Evolutionary conservation across 139 green algal species (phyloP).

Genomic region (Limnomonas spitsbergensis): DNA sequence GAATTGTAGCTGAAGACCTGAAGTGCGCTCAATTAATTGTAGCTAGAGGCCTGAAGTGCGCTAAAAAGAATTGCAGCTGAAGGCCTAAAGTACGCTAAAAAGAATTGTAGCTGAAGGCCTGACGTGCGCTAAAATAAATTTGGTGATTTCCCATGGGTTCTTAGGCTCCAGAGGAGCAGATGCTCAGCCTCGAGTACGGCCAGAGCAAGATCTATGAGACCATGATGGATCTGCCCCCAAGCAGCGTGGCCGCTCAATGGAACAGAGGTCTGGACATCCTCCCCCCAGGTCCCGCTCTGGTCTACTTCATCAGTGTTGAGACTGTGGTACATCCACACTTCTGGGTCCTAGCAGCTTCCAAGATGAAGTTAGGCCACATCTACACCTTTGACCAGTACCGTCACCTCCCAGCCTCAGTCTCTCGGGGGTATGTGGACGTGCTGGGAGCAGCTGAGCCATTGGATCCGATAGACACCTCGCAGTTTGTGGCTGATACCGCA

Average conservation of each 20-base stretch:
- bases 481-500: too few relatives aligned
- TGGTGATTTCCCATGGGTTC: too few relatives aligned
- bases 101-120: too few relatives aligned
- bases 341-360: neutral
- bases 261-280: neutral
- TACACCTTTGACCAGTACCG: conserved; percentile 1
- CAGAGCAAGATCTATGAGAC: neutral
- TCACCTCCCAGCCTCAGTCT: neutral
- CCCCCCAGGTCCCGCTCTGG: neutral
- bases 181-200: neutral
- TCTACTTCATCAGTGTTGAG: neutral
- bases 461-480: too few relatives aligned
- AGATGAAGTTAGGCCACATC: neutral
- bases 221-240: neutral
- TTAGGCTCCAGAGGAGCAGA: neutral
- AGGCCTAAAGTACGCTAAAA: too few relatives aligned
- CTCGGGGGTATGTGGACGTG: neutral
- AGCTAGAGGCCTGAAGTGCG: too few relatives aligned
- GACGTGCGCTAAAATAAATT: too few relatives aligned
- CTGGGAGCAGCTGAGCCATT: too few relatives aligned
- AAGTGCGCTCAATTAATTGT: too few relatives aligned
- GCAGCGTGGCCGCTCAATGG: neutral
- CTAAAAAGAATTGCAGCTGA: too few relatives aligned
- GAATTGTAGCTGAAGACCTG: too few relatives aligned
- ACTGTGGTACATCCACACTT: neutral